phyloP scores from a whole-genome alignment of 2,329 filamentous ascomycete species.

The Curvularia hawaiiensis region DNA sequence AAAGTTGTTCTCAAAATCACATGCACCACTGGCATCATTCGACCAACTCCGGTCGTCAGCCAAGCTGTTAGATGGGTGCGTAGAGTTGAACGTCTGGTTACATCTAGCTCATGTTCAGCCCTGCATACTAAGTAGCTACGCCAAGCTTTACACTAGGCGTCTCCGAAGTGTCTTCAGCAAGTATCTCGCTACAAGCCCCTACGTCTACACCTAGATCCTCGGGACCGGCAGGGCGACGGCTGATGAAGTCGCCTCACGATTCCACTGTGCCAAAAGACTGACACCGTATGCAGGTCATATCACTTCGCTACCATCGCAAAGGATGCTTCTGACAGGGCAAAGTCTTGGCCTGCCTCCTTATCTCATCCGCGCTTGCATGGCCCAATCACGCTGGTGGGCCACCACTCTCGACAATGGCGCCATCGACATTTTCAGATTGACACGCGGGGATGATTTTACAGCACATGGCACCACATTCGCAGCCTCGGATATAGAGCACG shows the following conservation, averaged over 20 bases:
- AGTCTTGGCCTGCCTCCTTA: background rate
- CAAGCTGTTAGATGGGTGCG: background rate
- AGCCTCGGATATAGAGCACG: background rate
- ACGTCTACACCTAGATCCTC: background rate
- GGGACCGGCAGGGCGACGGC: background rate
- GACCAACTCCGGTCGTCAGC: background rate
- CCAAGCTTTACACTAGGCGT: slow-evolving; percentile 1
- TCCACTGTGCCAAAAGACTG: background rate
- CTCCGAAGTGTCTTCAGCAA: background rate
- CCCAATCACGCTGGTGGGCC: background rate
- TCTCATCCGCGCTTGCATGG: background rate
- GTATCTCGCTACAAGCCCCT: background rate
- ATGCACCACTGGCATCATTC: background rate
- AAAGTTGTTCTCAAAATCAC: background rate
- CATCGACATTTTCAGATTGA: background rate
- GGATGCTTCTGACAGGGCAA: background rate
- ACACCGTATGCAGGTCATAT: background rate
- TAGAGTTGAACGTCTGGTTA: background rate
- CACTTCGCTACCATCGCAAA: background rate
- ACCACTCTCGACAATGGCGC: background rate
- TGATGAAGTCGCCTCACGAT: background rate
- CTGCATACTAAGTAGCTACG: background rate
- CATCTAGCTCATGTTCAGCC: background rate
- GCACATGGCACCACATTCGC: background rate
- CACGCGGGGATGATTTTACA: background rate